Conservation (phyloP, 1,284 basidiomycete genomes). For the Sanguinoderma infundibulare region DNA sequence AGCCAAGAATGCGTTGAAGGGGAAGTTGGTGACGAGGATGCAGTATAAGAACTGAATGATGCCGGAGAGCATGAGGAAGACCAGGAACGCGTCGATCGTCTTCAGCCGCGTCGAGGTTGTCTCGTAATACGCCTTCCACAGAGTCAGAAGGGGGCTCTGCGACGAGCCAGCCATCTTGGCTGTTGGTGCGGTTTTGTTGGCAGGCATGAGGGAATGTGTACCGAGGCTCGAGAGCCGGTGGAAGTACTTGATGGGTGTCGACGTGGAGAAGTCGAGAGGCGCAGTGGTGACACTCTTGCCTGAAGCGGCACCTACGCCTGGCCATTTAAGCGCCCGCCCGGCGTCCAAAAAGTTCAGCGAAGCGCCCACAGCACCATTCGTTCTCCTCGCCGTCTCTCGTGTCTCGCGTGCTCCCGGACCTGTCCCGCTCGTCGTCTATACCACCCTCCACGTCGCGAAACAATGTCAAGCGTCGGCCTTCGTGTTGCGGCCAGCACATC, state of each 20-base stretch:
- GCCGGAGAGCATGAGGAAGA: constrained; percentile 93
- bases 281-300: constrained; percentile 11
- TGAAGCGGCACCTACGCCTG: constrained; percentile 10
- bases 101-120: constrained; percentile 87
- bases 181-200: constrained; percentile 12
- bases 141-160: constrained; percentile 54
- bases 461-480: constrained; percentile 33
- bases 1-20: constrained; percentile 96
- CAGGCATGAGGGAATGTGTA: constrained; percentile 23
- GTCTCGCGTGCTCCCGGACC: neutral
- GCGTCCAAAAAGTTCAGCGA: constrained; percentile 29
- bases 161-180: constrained; percentile 27
- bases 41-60: constrained; percentile 93
- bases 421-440: neutral
- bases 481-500: constrained; percentile 30
- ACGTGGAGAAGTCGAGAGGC: constrained; percentile 27
- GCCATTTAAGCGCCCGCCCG: constrained; percentile 16
- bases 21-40: constrained; percentile 89
- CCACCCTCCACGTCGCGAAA: neutral
- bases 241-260: constrained; percentile 18
- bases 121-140: constrained; percentile 80
- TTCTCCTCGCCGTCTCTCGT: constrained; percentile 3
- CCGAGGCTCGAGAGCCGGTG: too few species aligned
- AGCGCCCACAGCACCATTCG: constrained; percentile 20
- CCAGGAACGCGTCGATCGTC: constrained; percentile 91